These are phyloP conservation scores for Anisogramma anomala DNA, from an alignment of 2,329 filamentous ascomycete genomes.

Conservation along the genomic window DNA sequence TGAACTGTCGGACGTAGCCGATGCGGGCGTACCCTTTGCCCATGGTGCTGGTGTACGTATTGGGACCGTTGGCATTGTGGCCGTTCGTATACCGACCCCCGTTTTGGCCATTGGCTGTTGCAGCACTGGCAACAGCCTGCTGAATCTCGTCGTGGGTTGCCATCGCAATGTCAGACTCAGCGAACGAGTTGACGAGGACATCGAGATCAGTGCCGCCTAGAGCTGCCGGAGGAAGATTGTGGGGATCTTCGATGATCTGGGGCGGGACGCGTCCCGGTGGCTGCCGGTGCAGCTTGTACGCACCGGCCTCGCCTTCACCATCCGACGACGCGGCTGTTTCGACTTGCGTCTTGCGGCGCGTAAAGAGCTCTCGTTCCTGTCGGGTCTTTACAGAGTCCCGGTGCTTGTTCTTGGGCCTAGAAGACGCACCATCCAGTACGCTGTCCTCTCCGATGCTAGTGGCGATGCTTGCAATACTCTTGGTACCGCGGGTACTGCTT, in stretches of 20 bases:
- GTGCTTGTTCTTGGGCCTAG: slow-evolving; percentile 57
- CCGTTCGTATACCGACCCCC: slow-evolving; percentile 43
- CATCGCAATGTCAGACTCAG: slow-evolving; percentile 63
- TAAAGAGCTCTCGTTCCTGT: slow-evolving; percentile 85
- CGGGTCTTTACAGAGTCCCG: slow-evolving; percentile 71
- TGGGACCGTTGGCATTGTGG: slow-evolving; percentile 33
- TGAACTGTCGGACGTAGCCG: slow-evolving; percentile 69
- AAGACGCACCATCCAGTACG: slow-evolving; percentile 45
- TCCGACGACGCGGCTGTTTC: slow-evolving; percentile 51
- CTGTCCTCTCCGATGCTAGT: slow-evolving; percentile 64
- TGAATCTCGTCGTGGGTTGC: slow-evolving; percentile 69
- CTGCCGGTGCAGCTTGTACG: slow-evolving; percentile 40
- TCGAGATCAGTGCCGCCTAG: slow-evolving; percentile 67
- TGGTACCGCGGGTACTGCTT: slow-evolving; percentile 78
- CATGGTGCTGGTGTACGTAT: slow-evolving; percentile 44
- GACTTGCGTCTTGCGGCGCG: slow-evolving; percentile 57
- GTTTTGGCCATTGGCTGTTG: slow-evolving; percentile 49
- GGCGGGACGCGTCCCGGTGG: slow-evolving; percentile 33
- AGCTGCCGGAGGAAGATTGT: slow-evolving; percentile 48
- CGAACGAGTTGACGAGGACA: slow-evolving; percentile 63
- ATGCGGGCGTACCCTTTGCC: slow-evolving; percentile 75
- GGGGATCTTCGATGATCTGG: slow-evolving; percentile 58
- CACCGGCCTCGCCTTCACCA: slow-evolving; percentile 36
- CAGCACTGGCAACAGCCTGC: slow-evolving; percentile 52
- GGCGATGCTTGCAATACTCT: slow-evolving; percentile 78